These are phyloP conservation scores for Aspergillus leporis DNA, from an alignment of 495 filamentous ascomycete species.

Conservation along the genomic window DNA sequence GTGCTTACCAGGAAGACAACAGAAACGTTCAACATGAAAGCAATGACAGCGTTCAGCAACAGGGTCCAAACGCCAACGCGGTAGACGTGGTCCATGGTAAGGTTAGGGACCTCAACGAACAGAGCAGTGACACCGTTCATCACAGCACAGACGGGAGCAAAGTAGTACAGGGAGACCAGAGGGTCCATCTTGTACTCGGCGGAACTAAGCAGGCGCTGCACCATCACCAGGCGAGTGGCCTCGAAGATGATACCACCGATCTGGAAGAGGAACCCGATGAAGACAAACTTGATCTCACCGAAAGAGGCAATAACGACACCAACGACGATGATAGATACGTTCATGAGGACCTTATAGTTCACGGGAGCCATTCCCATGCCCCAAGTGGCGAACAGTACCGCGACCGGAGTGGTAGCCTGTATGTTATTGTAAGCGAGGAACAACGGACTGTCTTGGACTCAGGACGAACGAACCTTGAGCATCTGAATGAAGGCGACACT, in stretches of 20 bases:
- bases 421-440: conserved; percentile 15
- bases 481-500: conserved; percentile 97
- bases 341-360: conserved; percentile 76
- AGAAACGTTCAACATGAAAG: conserved; percentile 88
- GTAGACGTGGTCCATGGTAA: conserved; percentile 72
- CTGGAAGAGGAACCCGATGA: conserved; percentile 86
- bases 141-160: conserved; percentile 84
- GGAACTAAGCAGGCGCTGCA: conserved; percentile 83
- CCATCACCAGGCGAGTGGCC: conserved; percentile 87
- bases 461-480: conserved; percentile 69
- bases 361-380: conserved; percentile 72
- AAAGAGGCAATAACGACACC: conserved; percentile 89
- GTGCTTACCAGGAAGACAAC: conserved; percentile 87
- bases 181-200: conserved; percentile 98
- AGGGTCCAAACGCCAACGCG: conserved; percentile 73
- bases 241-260: conserved; percentile 82
- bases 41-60: conserved; percentile 76
- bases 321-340: conserved; percentile 85
- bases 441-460: neutral
- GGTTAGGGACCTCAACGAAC: conserved; percentile 71
- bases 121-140: conserved; percentile 84
- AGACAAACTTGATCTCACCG: conserved; percentile 89
- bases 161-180: conserved; percentile 94
- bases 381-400: conserved; percentile 84
- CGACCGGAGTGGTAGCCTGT: conserved; percentile 87